Conservation (phyloP, 2,329 filamentous ascomycete species). For the Fusarium nurragi region DNA sequence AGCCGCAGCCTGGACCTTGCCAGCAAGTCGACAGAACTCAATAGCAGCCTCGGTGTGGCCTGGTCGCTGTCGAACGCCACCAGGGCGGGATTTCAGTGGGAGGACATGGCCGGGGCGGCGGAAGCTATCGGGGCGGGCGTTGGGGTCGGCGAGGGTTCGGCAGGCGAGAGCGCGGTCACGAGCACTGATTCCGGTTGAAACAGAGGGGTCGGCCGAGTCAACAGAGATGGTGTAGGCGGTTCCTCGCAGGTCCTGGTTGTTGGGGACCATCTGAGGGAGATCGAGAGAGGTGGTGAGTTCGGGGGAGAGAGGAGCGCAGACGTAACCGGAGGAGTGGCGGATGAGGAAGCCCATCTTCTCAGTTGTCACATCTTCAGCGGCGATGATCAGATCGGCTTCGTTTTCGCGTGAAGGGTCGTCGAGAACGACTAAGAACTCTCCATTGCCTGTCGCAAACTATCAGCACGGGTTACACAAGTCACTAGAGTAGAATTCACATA, state of each 20-base stretch:
- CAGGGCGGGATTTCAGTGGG: slow-evolving; percentile 78
- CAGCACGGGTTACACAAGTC: background rate
- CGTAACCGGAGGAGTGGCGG: slow-evolving; percentile 86
- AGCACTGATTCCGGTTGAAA: slow-evolving; percentile 91
- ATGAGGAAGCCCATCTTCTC: slow-evolving; percentile 97
- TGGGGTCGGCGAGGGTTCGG: slow-evolving; percentile 76
- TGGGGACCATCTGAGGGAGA: slow-evolving; percentile 87
- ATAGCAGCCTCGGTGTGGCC: slow-evolving; percentile 96
- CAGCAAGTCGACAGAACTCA: slow-evolving; percentile 87
- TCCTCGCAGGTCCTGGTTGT: slow-evolving; percentile 80
- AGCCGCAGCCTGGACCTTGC: slow-evolving; percentile 78
- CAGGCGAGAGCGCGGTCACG: slow-evolving; percentile 87
- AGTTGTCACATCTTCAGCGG: slow-evolving; percentile 83
- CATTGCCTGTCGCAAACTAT: slow-evolving; percentile 64
- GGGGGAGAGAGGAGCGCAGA: slow-evolving; percentile 85
- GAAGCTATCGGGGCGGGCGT: slow-evolving; percentile 68
- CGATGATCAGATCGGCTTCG: slow-evolving; percentile 97
- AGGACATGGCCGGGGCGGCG: slow-evolving; percentile 90
- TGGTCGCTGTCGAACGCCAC: slow-evolving; percentile 80
- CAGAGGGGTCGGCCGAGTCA: slow-evolving; percentile 76
- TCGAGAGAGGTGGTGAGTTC: slow-evolving; percentile 74
- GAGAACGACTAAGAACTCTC: slow-evolving; percentile 95
- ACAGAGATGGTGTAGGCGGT: slow-evolving; percentile 95
- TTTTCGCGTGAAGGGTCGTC: slow-evolving; percentile 94
- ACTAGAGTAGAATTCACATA: slow-evolving; percentile 51